phyloP scores from a whole-genome alignment of 108 stramenopile genomes.

The Schizochytrium sp. region DNA sequence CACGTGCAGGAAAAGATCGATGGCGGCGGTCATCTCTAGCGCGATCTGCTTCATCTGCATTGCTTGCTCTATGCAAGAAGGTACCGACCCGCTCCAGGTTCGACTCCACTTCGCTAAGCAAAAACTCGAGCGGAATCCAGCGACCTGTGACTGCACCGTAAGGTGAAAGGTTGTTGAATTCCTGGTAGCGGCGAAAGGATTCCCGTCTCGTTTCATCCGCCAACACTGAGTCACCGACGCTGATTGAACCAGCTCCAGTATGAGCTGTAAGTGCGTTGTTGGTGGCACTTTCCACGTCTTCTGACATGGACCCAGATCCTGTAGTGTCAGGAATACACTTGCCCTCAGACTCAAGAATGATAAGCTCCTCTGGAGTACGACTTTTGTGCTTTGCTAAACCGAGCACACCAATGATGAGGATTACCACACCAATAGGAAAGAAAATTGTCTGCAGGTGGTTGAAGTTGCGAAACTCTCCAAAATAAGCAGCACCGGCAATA shows the following conservation, averaged over 20 bases:
- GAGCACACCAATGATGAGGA: slow-evolving; percentile 20
- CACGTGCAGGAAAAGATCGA: not conserved
- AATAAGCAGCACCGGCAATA: slow-evolving; percentile 63
- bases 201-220: slow-evolving; percentile 10
- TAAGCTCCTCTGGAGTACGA: slow-evolving; percentile 53
- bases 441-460: slow-evolving; percentile 3
- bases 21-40: not conserved
- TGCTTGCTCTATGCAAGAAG: not conserved
- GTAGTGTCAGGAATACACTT: not conserved
- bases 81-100: slow-evolving; percentile 15
- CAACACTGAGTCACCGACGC: not conserved
- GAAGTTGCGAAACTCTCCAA: slow-evolving; percentile 61
- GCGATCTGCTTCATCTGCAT: not conserved
- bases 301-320: not conserved
- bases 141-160: slow-evolving; percentile 49
- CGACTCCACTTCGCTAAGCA: slow-evolving; percentile 21
- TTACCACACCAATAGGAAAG: slow-evolving; percentile 12
- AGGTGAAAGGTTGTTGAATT: slow-evolving; percentile 29
- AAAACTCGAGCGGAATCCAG: slow-evolving; percentile 41
- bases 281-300: slow-evolving; percentile 32
- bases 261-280: not conserved
- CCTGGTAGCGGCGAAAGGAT: slow-evolving; percentile 20
- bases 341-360: not conserved
- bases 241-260: not conserved
- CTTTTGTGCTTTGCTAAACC: slow-evolving; percentile 44